These are phyloP conservation scores for Phytophthora sansomeana DNA, from an alignment of 352 stramenopile species.

Conservation along the genomic window DNA sequence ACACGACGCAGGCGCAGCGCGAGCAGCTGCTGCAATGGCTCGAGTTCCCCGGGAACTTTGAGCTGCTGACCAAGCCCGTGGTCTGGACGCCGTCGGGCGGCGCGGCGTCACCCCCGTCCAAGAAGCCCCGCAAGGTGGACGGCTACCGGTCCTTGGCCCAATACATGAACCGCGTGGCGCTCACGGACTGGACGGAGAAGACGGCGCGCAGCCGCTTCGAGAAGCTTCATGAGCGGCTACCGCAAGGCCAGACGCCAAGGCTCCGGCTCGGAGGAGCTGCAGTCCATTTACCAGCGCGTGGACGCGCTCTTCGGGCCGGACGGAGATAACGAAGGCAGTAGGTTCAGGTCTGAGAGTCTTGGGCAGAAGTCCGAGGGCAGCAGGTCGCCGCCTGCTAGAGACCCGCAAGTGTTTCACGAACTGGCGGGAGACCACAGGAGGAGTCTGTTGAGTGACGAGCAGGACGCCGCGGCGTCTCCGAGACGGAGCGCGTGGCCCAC, in stretches of 20 bases:
- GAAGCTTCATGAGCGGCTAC: conserved; percentile 60
- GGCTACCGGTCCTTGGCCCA: conserved; percentile 59
- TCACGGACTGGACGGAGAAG: conserved; percentile 54
- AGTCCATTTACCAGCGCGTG: conserved; percentile 13
- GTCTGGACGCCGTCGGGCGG: background rate
- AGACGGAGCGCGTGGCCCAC: conserved; percentile 1
- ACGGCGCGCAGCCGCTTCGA: conserved; percentile 64
- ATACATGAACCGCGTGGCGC: conserved; percentile 53
- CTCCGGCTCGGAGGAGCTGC: conserved; percentile 4
- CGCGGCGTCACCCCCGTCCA: conserved; percentile 20
- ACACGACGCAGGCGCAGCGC: conserved; percentile 60
- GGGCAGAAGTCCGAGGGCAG: conserved; percentile 20
- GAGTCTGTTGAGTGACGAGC: conserved; percentile 3
- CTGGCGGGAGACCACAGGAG: background rate
- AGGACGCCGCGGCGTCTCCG: conserved; percentile 2
- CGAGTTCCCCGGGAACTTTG: conserved; percentile 55
- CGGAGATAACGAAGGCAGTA: background rate
- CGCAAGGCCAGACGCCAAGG: conserved; percentile 41
- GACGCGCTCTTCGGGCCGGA: conserved; percentile 28
- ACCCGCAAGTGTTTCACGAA: conserved; percentile 11
- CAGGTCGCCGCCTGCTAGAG: conserved; percentile 10
- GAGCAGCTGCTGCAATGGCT: conserved; percentile 65
- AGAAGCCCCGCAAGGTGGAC: conserved; percentile 57
- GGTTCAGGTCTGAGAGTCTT: conserved; percentile 24
- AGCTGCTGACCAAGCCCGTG: conserved; percentile 42